Evolutionary conservation across 2,329 filamentous ascomycete species (phyloP).

Genomic region (Zasmidium citrigriseum): DNA sequence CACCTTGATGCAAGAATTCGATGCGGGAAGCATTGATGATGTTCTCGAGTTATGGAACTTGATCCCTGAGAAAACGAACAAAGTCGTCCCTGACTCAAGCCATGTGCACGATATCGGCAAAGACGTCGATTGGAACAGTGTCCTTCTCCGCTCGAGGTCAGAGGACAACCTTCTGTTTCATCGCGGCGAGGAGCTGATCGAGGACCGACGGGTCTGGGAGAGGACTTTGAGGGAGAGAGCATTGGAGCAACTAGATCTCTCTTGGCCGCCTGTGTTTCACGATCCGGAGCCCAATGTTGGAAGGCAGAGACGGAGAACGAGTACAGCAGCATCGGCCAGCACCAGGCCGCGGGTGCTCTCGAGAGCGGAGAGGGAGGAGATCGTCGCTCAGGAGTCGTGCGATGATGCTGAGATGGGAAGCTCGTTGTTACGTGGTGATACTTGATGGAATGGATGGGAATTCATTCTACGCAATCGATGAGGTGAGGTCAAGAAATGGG

Average conservation of each 20-base stretch:
- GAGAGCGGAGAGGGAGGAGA: background rate
- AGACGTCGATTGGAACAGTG: constrained; percentile 6
- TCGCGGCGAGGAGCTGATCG: background rate
- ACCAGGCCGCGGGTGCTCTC: too few relatives aligned
- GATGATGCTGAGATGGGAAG: background rate
- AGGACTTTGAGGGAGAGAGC: background rate
- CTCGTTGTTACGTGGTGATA: background rate
- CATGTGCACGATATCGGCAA: background rate
- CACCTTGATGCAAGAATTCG: constrained; percentile 16
- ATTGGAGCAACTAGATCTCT: constrained; percentile 9
- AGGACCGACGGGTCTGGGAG: background rate
- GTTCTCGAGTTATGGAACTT: constrained; percentile 17
- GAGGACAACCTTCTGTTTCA: constrained; percentile 3
- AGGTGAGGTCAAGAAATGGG: background rate
- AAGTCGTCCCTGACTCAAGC: constrained; percentile 3
- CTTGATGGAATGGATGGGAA: too few relatives aligned
- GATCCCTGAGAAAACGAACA: background rate
- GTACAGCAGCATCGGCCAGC: background rate
- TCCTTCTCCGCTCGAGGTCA: background rate
- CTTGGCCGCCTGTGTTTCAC: constrained; percentile 10
- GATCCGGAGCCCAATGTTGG: constrained; percentile 8
- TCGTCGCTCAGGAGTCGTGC: background rate
- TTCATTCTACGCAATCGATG: too few relatives aligned
- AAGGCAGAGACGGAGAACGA: constrained; percentile 2
- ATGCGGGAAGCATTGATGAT: constrained; percentile 12